A percentile compares a stretch with the other conserved stretches of the same genome.
These are phyloP conservation scores for Colletotrichum magnum DNA, from an alignment of 2,329 filamentous ascomycete genomes.

Conservation along the genomic window DNA sequence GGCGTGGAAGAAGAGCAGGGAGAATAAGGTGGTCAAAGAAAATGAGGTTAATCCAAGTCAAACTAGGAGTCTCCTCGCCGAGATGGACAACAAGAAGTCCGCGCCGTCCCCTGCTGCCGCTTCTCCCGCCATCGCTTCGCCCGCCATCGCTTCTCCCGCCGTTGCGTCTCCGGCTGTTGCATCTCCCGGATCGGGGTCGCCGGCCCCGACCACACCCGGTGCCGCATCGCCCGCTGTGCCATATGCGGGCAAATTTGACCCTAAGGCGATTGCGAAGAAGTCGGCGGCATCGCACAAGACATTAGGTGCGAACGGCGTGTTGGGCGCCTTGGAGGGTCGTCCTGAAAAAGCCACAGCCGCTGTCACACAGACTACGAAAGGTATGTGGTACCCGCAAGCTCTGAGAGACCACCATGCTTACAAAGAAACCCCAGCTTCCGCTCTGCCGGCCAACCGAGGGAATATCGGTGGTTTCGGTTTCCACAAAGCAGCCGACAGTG, in stretches of 20 bases:
- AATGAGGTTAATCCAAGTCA: conserved; percentile 76
- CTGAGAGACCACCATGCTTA: conserved; percentile 43
- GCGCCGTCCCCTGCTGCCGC: conserved; percentile 57
- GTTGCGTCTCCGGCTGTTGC: conserved; percentile 60
- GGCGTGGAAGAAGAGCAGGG: conserved; percentile 93
- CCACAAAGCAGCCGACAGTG: conserved; percentile 75
- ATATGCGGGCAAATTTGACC: conserved; percentile 87
- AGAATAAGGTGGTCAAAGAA: conserved; percentile 80
- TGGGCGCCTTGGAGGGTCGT: conserved; percentile 63
- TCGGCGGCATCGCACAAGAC: conserved; percentile 72
- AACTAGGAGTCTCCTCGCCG: conserved; percentile 76
- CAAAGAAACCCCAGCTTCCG: conserved; percentile 56
- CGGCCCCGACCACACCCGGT: conserved; percentile 56
- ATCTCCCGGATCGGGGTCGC: conserved; percentile 31
- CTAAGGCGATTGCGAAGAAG: conserved; percentile 88
- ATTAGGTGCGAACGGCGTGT: conserved; percentile 62
- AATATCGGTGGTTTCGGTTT: conserved; percentile 91
- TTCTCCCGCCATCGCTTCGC: conserved; percentile 56
- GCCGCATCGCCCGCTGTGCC: conserved; percentile 67
- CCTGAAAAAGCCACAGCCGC: conserved; percentile 51
- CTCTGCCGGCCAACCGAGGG: conserved; percentile 75
- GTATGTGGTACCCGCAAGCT: conserved; percentile 47
- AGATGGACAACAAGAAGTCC: conserved; percentile 81
- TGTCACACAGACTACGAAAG: conserved; percentile 52
- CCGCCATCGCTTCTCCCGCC: conserved; percentile 45